Percentiles rank a stretch among this genome's conserved stretches.
phyloP scores from a whole-genome alignment of 805 yeast species.

The Monosporozyma unispora region DNA sequence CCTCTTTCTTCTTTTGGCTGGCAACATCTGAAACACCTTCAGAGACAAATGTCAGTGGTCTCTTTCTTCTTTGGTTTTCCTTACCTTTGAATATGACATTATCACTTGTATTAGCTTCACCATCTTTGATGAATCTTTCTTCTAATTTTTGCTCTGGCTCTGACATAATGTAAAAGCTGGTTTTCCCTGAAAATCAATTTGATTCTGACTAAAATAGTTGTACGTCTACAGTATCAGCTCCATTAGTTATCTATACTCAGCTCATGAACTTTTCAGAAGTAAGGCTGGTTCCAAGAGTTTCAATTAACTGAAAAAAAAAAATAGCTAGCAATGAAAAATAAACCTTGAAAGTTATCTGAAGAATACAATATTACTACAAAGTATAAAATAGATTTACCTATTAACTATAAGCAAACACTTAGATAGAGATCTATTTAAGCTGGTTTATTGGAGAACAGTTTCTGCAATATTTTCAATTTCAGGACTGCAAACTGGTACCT shows the following conservation, averaged over 20 bases:
- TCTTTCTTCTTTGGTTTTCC: constrained; percentile 3
- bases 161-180: background rate
- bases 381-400: too few species aligned
- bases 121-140: background rate
- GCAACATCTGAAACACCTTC: constrained; percentile 25
- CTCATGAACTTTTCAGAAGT: too few species aligned
- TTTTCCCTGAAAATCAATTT: background rate
- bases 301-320: background rate
- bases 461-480: too few species aligned
- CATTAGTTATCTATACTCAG: too few species aligned
- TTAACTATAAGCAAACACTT: too few species aligned
- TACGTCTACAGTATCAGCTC: too few species aligned
- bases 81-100: background rate
- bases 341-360: background rate
- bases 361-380: too few species aligned
- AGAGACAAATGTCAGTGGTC: constrained; percentile 17
- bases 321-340: background rate
- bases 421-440: too few species aligned
- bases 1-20: constrained; percentile 16
- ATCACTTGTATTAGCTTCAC: background rate
- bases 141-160: background rate
- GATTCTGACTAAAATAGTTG: background rate
- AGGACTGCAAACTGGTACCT: too few species aligned
- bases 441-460: too few species aligned
- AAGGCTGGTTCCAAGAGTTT: too few species aligned